Base-by-base conservation (phyloP, 352 stramenopile genomes). In the Pythium aquatile region DNA sequence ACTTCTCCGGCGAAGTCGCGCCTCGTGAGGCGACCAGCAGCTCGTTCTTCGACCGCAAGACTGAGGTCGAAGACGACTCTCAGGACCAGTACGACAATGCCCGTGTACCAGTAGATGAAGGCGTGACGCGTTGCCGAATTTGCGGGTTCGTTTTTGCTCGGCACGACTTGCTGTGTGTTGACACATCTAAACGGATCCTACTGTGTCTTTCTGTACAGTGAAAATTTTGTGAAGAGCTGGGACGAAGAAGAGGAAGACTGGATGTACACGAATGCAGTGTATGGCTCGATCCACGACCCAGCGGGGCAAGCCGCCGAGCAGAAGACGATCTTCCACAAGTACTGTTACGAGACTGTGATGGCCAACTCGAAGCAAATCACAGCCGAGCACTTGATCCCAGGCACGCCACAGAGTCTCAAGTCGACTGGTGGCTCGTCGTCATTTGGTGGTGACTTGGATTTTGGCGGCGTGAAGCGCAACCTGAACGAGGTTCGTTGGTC, bases 221-320 rank as follows among this genome's bases (percentile, higher is more conserved):
- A 96, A 56, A 81, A 79, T 57, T 94, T 96, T 63, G 71, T 71
- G 0, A 93, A 88, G 63, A 91, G 83, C 65, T 96, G 84, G 83
- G 81, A 94, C 44, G 87, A 96, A 83, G 87, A 96, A 32, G 87
- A 96, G 48, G 87, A 96, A 55, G 87, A 96, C 32, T 96, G 87
- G 87, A 91, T 96, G 85, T 96, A 96, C 69, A 93, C 82, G 62
- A 95, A 95, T 61, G 87, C 87, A 1, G 81, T 95, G 29, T 69
- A 81, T n/a, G 87, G 80, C 9, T 86, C 75, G 53, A 90, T 95
- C 49, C 80, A 91, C 61, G 74, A 90, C 49, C 59, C 69, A 0
- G 64, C 64, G 37, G 69, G 75, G 2, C 72, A 74, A 14, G 74
- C 76, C 24, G 55, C 65, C 17, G 74, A 81, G 55, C 73, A 90